Evolutionary conservation across 352 stramenopile species (phyloP).

Genomic region (Pythium chondricola): DNA sequence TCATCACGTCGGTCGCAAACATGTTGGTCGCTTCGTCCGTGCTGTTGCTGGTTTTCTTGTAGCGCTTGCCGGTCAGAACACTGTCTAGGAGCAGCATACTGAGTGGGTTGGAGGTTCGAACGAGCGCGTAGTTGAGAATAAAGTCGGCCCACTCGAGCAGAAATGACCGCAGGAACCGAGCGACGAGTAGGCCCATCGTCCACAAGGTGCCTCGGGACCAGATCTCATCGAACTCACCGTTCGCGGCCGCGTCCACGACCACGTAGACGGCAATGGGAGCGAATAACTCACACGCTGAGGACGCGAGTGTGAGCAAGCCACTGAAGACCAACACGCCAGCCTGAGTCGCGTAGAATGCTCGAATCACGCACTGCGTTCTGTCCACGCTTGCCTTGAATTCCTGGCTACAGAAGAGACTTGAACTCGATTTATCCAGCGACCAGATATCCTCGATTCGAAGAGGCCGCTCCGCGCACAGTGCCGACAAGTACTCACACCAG

Average conservation of each 20-base stretch:
- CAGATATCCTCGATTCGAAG: conserved; percentile 36
- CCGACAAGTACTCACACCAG: conserved; percentile 23
- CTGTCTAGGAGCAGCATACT: conserved; percentile 30
- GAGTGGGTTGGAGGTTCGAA: conserved; percentile 16
- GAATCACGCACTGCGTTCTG: conserved; percentile 27
- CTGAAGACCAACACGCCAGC: conserved; percentile 24
- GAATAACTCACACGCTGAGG: conserved; percentile 28
- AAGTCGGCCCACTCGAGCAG: conserved; percentile 26
- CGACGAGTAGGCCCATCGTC: conserved; percentile 23
- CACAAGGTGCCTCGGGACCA: conserved; percentile 25
- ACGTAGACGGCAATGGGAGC: conserved; percentile 39
- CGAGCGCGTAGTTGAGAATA: conserved; percentile 21
- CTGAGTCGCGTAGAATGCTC: conserved; percentile 27
- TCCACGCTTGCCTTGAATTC: conserved; percentile 23
- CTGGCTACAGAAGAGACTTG: conserved; percentile 26
- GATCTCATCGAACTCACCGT: conserved; percentile 12
- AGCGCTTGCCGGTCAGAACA: conserved; percentile 12
- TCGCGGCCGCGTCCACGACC: conserved; percentile 27
- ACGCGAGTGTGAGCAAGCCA: conserved; percentile 32
- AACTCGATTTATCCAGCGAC: conserved; percentile 32
- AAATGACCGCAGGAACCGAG: conserved; percentile 28
- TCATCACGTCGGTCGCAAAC: conserved; percentile 25
- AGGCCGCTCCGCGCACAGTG: conserved; percentile 18
- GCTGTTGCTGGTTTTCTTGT: neutral
- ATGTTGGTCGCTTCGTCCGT: conserved; percentile 21